Evolutionary conservation across 2,329 filamentous ascomycete species (phyloP).

Genomic region (Tolypocladium paradoxum): DNA sequence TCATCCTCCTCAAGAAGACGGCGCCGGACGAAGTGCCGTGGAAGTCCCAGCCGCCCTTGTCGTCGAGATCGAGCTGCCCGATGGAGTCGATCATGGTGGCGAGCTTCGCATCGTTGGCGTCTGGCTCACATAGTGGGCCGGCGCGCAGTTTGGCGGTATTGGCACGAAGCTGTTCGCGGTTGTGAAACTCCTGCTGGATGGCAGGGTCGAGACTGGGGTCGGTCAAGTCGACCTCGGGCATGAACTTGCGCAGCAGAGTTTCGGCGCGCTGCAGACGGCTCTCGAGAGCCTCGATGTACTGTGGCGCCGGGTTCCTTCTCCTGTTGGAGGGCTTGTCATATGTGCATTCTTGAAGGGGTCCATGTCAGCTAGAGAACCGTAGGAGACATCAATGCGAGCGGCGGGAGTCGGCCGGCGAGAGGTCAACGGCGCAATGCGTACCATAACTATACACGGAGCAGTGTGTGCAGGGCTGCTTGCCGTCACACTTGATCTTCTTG

Average conservation of each 20-base stretch:
- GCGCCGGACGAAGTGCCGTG: slow-evolving; percentile 87
- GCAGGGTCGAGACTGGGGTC: slow-evolving; percentile 73
- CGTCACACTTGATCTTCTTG: slow-evolving; percentile 83
- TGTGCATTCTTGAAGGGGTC: slow-evolving; percentile 63
- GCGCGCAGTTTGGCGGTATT: slow-evolving; percentile 31
- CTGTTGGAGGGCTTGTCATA: slow-evolving; percentile 93
- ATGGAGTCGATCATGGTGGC: slow-evolving; percentile 93
- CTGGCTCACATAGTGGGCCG: slow-evolving; percentile 18
- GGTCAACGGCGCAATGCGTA: slow-evolving; percentile 30
- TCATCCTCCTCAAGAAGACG: slow-evolving; percentile 78
- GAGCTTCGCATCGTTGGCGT: slow-evolving; percentile 59
- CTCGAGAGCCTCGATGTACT: slow-evolving; percentile 87
- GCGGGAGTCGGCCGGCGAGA: neutral
- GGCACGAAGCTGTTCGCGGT: slow-evolving; percentile 39
- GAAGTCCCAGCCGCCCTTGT: slow-evolving; percentile 88
- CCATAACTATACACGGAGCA: slow-evolving; percentile 98
- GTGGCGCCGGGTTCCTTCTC: slow-evolving; percentile 78
- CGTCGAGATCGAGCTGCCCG: slow-evolving; percentile 82
- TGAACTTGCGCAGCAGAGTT: slow-evolving; percentile 63
- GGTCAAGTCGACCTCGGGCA: slow-evolving; percentile 75
- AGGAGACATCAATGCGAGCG: neutral
- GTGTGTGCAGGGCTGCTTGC: slow-evolving; percentile 83
- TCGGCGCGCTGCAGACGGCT: slow-evolving; percentile 74
- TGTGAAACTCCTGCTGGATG: slow-evolving; percentile 58
- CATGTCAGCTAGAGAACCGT: neutral